phyloP scores from a whole-genome alignment of 495 filamentous ascomycete species.

The Mytilinidion resinicola region DNA sequence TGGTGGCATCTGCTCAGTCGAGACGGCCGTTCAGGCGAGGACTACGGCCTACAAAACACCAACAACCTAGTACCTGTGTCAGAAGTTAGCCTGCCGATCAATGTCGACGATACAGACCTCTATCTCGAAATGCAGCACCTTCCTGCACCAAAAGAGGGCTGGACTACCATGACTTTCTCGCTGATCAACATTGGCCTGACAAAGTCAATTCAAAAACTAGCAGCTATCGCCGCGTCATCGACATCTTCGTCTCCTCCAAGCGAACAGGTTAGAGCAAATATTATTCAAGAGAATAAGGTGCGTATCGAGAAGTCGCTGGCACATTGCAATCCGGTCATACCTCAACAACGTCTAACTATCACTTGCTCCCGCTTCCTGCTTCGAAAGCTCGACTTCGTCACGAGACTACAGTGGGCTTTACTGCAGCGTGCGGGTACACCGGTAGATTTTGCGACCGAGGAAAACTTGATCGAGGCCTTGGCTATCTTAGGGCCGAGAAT shows the following conservation, averaged over 20 bases:
- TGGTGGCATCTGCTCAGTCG: constrained; percentile 72
- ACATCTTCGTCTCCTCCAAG: constrained; percentile 36
- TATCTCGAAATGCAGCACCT: too few species aligned
- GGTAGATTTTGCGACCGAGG: too few species aligned
- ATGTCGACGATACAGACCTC: too few species aligned
- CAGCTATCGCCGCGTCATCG: constrained; percentile 34
- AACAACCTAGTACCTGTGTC: neutral
- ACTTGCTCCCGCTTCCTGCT: neutral
- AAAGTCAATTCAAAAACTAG: constrained; percentile 30
- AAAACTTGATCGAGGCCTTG: too few species aligned
- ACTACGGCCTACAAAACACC: neutral
- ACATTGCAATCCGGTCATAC: neutral
- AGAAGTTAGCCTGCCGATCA: neutral
- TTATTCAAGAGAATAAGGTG: too few species aligned
- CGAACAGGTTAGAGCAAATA: constrained; percentile 43
- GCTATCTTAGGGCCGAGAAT: too few species aligned
- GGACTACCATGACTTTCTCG: too few species aligned
- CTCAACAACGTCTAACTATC: neutral
- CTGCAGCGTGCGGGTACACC: neutral
- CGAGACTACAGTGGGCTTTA: neutral
- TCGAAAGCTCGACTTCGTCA: constrained; percentile 1
- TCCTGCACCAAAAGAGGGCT: too few species aligned
- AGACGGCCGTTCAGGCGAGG: constrained; percentile 40
- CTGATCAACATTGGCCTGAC: constrained; percentile 11
- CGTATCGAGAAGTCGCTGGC: neutral